Evolutionary conservation across 2,329 filamentous ascomycete species (phyloP), one percentile per base, ranked within the genome.

Genomic region (Lecanoromycetidae sp.): DNA sequence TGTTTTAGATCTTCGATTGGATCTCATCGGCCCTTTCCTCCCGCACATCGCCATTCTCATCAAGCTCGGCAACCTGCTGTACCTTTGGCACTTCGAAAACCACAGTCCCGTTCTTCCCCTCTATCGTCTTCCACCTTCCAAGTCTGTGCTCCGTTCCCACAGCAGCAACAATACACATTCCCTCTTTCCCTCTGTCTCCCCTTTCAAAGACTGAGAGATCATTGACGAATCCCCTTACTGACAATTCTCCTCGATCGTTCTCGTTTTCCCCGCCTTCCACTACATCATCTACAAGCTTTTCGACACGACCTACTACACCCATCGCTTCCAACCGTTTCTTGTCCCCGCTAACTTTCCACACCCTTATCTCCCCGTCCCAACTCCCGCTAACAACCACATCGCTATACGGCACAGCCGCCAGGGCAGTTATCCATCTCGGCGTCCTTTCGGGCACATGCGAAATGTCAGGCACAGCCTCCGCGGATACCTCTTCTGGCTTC

Each of bases 381-480:
- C 87, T 94, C 26, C 90, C 91, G 55, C 81, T 93, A 42, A 98
- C 71, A 48, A 98, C 78, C 42, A 94, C 70, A 59, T 98, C 87
- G 4, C 87, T 90, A 63, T 88, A 95, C 0, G 91, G 90, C 40
- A 98, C 74, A 0, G 86, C 83, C 40, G 80, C 74, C 35, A 98
- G 70, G 5, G 90, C 88, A 1, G 91, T 98, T 62, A 98, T 91
- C 75, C 84, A 93, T 60, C 90, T 75, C 3, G 91, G 85, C 55
- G 81, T 76, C 1, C 81, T 77, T 19, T 75, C 71, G 38, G 82
- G 69, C 9, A 75, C 70, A n/a, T 71, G 68, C 2, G 71, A 69
- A 46, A n/a, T n/a, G n/a, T 78, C 72, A 1, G 81, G 79, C 46
- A 82, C 60, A 41, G 68, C 62, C 58, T 87, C 86, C n/a, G 87